Base-by-base conservation (phyloP, 257 asterid species). In the Salvia hispanica region DNA sequence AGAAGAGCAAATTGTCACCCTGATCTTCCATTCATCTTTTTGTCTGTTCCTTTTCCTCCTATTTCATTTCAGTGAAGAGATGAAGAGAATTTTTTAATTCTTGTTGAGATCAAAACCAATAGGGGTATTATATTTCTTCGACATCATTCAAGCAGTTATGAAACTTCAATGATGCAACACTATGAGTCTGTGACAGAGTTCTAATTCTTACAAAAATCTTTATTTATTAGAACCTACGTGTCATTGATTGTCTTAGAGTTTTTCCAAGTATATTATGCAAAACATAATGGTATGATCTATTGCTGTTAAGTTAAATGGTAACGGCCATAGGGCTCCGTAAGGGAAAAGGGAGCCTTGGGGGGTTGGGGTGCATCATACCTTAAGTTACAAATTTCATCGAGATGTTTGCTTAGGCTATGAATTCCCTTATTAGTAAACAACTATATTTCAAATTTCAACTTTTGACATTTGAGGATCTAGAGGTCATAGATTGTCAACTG, bases 41-140 rank as follows among this genome's bases (percentile, higher is more conserved):
- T 18, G 52, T 59, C 40, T 36, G 13, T 47, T 36, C 21, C 37
- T 69, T 37, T 59, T 50, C 44, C 21, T 31, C 75, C 4, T 4
- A 39, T 57, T 37, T 56, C 58, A 21, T 56, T 56, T 4, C 6
- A 70, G 54, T 13, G 62, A 50, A 25, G 33, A 18, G 21, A 47
- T 1, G 18, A 59, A 6, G 9, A 11, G 3, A 50, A 25, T 9
- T 59, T 70, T 59, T 70, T 10, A 13, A 1, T 6, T n/a, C 14
- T 14, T 21, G 28, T 51, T 50, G 52, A 71, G 51, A 42, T 60
- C 52, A 51, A n/a, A 25, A 9, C 13, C 25, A 8, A 11, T 31
- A n/a, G 33, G n/a, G 69, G 57, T 42, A 11, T 62, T 36, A 48
- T 63, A 71, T 53, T 37, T 71, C 25, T 63, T 42, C 42, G 56